Conservation (phyloP, 1,284 basidiomycete genomes). For the Lignosus rhinocerotis region DNA sequence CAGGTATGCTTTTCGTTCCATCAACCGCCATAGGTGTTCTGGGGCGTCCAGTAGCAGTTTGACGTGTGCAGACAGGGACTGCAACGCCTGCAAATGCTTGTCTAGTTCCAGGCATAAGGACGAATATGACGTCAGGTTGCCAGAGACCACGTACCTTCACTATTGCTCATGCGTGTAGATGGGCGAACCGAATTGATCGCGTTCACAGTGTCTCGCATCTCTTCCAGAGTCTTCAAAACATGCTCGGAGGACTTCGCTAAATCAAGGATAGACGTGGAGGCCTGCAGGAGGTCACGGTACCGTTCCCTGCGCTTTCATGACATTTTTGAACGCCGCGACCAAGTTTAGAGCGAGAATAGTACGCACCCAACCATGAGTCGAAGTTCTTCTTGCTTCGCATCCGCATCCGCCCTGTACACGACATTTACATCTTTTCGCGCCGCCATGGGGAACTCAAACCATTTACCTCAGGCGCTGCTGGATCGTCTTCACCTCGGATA, state of each 20-base stretch:
- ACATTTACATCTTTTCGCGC: conserved; percentile 2
- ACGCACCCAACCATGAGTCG: conserved; percentile 95
- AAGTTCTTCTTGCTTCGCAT: conserved; percentile 90
- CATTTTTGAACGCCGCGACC: conserved; percentile 34
- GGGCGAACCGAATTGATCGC: conserved; percentile 45
- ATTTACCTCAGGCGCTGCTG: conserved; percentile 72
- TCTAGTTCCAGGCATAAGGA: conserved; percentile 43
- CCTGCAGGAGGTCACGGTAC: conserved; percentile 90
- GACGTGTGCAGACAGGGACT: conserved; percentile 82
- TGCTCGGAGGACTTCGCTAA: conserved; percentile 66
- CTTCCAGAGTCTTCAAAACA: conserved; percentile 60
- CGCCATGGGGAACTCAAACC: not conserved
- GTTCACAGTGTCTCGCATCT: conserved; percentile 55
- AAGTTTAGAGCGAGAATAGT: conserved; percentile 1
- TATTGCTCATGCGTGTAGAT: conserved; percentile 43
- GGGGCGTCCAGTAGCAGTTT: conserved; percentile 87
- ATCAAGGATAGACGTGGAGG: conserved; percentile 84
- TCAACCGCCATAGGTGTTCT: conserved; percentile 84
- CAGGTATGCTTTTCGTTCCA: conserved; percentile 77
- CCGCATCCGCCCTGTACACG: conserved; percentile 70
- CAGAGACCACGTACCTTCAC: conserved; percentile 36
- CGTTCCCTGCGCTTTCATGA: conserved; percentile 79
- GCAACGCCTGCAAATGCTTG: conserved; percentile 64
- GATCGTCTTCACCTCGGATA: conserved; percentile 73
- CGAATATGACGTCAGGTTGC: not conserved